Conservation (phyloP, 73 alveolate genomes). For the Paramecium sexaurelia region DNA sequence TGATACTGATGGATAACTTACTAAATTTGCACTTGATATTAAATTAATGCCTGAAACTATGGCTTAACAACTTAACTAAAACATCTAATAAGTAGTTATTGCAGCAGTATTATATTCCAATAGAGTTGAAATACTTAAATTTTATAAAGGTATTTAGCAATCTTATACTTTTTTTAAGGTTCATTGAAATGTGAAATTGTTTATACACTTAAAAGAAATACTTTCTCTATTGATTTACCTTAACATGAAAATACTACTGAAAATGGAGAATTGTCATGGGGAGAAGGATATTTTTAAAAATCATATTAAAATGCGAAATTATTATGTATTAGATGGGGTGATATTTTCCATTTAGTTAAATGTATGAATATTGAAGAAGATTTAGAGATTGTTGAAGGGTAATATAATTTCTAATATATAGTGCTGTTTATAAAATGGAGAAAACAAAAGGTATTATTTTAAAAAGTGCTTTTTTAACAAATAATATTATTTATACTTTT, state of each 20-base stretch:
- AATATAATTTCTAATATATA: background rate
- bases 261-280: conserved; percentile 34
- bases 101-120: background rate
- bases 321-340: conserved; percentile 36
- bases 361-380: conserved; percentile 36
- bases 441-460: background rate
- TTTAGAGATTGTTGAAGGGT: conserved; percentile 52
- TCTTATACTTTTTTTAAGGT: background rate
- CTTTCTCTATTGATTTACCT: background rate
- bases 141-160: background rate
- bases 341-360: conserved; percentile 34
- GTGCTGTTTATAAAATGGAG: conserved; percentile 29
- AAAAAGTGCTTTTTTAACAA: conserved; percentile 22
- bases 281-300: conserved; percentile 28
- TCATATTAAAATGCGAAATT: conserved; percentile 15
- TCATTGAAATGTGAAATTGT: conserved; percentile 29
- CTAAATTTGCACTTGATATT: background rate
- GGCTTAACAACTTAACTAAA: background rate
- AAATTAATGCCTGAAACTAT: conserved; percentile 36
- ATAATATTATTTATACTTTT: conserved; percentile 2
- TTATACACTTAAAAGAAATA: conserved; percentile 31
- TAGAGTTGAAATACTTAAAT: conserved; percentile 19
- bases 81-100: background rate
- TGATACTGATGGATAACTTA: background rate
- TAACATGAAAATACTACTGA: background rate